A percentile compares a stretch with the other conserved stretches of the same genome.
Conservation (phyloP, 129 eudicot genomes). For the Tagetes patula region DNA sequence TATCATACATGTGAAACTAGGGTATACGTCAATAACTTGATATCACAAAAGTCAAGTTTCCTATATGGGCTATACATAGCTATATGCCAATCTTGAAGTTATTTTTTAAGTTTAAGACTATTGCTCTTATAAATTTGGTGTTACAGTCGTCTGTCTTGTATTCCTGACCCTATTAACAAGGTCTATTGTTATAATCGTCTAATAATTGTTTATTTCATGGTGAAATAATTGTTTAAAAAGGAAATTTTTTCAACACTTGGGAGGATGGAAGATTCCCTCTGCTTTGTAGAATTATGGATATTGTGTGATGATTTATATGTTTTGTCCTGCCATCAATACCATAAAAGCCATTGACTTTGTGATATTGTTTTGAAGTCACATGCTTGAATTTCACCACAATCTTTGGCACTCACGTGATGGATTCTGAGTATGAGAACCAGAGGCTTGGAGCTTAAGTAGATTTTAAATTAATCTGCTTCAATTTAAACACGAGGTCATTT, state of each 20-base stretch:
- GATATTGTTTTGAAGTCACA: not conserved
- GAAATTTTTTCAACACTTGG: not conserved
- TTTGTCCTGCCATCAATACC: slow-evolving; percentile 2
- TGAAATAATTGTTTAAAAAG: not conserved
- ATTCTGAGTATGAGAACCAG: slow-evolving; percentile 6
- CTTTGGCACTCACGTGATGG: slow-evolving; percentile 11
- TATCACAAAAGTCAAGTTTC: not conserved
- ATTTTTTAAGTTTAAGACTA: not conserved
- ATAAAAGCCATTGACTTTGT: not conserved
- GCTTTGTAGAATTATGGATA: not conserved
- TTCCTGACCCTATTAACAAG: not conserved
- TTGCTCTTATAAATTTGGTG: not conserved
- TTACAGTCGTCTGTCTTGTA: not conserved
- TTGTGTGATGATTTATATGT: slow-evolving; percentile 1
- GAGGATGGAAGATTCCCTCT: slow-evolving; percentile 13
- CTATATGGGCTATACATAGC: not conserved
- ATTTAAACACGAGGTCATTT: not conserved
- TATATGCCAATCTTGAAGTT: not conserved
- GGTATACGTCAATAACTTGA: not conserved
- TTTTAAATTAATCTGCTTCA: not conserved
- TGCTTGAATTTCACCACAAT: slow-evolving; percentile 6
- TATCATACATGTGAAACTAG: not conserved
- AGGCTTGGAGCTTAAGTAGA: not conserved
- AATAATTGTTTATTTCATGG: not conserved
- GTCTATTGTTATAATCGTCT: too few species aligned